Base-by-base conservation (phyloP, 352 stramenopile species). In the Bremia lactucae region DNA sequence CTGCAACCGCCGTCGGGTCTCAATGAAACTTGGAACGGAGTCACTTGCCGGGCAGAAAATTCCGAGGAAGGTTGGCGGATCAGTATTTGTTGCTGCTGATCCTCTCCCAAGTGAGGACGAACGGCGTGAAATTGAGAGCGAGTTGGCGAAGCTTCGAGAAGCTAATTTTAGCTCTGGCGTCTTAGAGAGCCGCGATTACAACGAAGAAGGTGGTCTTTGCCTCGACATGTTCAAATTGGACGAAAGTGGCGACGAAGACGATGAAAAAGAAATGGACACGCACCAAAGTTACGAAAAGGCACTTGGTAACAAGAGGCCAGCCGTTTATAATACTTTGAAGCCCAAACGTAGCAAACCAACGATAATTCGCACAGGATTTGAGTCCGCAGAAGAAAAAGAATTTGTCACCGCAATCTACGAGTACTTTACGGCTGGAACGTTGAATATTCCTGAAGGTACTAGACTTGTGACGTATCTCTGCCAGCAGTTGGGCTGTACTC, bases 351-450 rank as follows among this genome's bases (percentile, higher is more conserved):
- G 64, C 7, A 71, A 65, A 18, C 70, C 73, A 20, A 76, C 62
- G 21, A 86, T 86, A 55, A 83, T 86, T 40, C 73, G 73, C 41
- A 86, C 73, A 52, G 73, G 73, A 24, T 86, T 86, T 38, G 69
- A 83, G 26, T 74, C 65, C 1, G 51, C 44, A 4, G 64, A 87
- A 50, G 73, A 87, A 52, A 71, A 83, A 38, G 47, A 64, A 36
- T 82, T 75, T 43, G 65, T 75, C 21, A 72, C 44, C 1, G 54
- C 64, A 6, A 59, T 87, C 28, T 62, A 81, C 42, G 68, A 87
- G 52, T 82, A 61, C 41, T 87, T 87, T 25, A 64, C 67, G 38
- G 64, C 63, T n/a, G 73, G 73, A 15, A 36, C 57, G 39, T 52
- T 87, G 20, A 65, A 69, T 9, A 26, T 87, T 10, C 42, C 54